These are phyloP conservation scores for Xylaria flabelliformis DNA, from an alignment of 495 filamentous ascomycete genomes.

Conservation along the genomic window DNA sequence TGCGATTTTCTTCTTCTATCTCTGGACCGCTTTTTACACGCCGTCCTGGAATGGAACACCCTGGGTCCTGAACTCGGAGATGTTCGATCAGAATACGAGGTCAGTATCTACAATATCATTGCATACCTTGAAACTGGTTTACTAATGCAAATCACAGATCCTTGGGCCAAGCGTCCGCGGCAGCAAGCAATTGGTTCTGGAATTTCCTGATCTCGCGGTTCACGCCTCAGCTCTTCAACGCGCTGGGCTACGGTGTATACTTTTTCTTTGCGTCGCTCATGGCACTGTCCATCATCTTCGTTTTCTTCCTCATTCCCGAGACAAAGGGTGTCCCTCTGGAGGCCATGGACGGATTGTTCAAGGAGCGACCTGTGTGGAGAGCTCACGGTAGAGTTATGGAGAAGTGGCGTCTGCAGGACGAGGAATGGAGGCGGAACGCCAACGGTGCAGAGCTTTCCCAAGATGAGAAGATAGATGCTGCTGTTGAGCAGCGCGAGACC, in stretches of 20 bases:
- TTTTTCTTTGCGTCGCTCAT: slow-evolving; percentile 80
- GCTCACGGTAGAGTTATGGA: slow-evolving; percentile 60
- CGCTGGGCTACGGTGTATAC: slow-evolving; percentile 75
- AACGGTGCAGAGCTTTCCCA: slow-evolving; percentile 40
- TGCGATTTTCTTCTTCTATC: slow-evolving; percentile 80
- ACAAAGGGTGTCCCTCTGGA: slow-evolving; percentile 60
- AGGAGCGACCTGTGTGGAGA: slow-evolving; percentile 58
- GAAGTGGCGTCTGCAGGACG: slow-evolving; percentile 57
- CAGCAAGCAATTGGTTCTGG: slow-evolving; percentile 77
- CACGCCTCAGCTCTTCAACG: slow-evolving; percentile 77
- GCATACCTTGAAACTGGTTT: neutral
- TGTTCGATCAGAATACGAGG: slow-evolving; percentile 67
- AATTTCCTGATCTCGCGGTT: slow-evolving; percentile 77
- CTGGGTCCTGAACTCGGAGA: slow-evolving; percentile 71
- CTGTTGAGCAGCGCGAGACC: slow-evolving; percentile 40
- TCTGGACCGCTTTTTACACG: slow-evolving; percentile 80
- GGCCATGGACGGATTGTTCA: slow-evolving; percentile 65
- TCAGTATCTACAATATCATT: neutral
- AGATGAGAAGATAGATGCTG: slow-evolving; percentile 30
- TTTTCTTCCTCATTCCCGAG: slow-evolving; percentile 60
- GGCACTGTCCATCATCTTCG: slow-evolving; percentile 69
- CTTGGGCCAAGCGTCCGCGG: slow-evolving; percentile 71
- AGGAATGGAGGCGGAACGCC: slow-evolving; percentile 58
- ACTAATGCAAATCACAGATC: slow-evolving; percentile 37
- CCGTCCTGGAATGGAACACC: slow-evolving; percentile 77